Evolutionary conservation across 1,284 basidiomycete genomes (phyloP), one percentile per base, ranked within the genome.

Genomic region (Ustilago hordei): DNA sequence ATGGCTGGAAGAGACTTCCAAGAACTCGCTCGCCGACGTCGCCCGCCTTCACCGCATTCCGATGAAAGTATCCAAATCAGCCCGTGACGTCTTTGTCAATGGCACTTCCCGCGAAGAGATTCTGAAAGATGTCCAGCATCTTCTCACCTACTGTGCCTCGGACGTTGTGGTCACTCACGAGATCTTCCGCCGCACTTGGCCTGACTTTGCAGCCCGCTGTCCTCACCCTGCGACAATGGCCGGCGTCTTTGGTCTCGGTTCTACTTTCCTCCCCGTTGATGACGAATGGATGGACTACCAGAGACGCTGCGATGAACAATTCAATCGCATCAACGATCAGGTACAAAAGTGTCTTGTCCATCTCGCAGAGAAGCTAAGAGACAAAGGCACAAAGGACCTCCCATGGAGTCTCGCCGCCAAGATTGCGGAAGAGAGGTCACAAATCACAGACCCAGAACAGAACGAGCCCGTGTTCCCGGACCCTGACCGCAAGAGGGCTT

Each of bases 211-310:
- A 45, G 84, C 89, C 23, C 91, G 91, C 1, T 99, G 96, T 85
- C 95, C 95, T 0, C 94, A 93, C 86, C 96, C 96, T 0, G 95
- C 94, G 1, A 93, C 94, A 2, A 95, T 97, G 82, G 93, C 95
- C 0, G 96, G 97, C 9, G 90, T 97, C 19, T 88, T 97, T 55
- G 91, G 91, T 0, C 98, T 99, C 93, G 94, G 95, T 1, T 95
- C 92, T 54, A 92, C 93, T 52, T 93, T 98, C 79, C 88, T 99
- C 43, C 93, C 95, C 0, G 94, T 99, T 47, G 93, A 98, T 84
- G 89, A 94, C 79, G 89, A 90, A 62, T 99, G 97, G 97, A 90
- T 93, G 72, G 87, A 88, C 32, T 99, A 98, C 86, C 85, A 97
- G 31, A 87, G 89, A 41, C 89, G 89, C 13, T 93, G 95, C 0